These are phyloP conservation scores for Podaxis mareebaensis DNA, from an alignment of 768 basidiomycete species.

Conservation along the genomic window DNA sequence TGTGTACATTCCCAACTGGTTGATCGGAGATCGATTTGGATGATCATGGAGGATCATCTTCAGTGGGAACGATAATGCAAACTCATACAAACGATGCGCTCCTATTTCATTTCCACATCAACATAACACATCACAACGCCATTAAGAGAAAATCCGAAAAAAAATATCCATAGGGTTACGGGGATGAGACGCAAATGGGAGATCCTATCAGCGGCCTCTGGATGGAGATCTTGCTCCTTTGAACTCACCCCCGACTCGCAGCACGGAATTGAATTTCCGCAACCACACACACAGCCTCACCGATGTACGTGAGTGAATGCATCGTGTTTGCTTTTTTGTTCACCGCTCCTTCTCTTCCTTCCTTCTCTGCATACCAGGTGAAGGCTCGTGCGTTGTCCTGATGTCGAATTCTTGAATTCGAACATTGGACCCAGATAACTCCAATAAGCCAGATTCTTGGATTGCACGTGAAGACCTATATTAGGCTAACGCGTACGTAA, in stretches of 20 bases:
- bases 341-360: neutral
- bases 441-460: conserved; percentile 3
- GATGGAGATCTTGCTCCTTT: conserved; percentile 14
- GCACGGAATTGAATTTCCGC: conserved; percentile 1
- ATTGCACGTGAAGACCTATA: conserved; percentile 13
- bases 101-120: conserved; percentile 6
- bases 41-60: neutral
- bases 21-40: neutral
- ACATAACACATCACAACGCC: neutral
- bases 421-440: conserved; percentile 1
- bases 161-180: neutral
- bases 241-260: conserved; percentile 1
- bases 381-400: neutral
- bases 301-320: neutral
- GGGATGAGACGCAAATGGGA: neutral
- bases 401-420: conserved; percentile 15
- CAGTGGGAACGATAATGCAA: neutral
- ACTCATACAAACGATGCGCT: neutral
- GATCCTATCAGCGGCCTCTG: conserved; percentile 14
- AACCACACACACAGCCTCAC: neutral
- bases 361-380: neutral
- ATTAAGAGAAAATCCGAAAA: conserved; percentile 3
- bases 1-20: neutral
- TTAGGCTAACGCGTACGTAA: conserved; percentile 13
- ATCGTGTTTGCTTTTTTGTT: neutral